Evolutionary conservation across 257 asterid genomes (phyloP).

Genomic region (Salvia miltiorrhiza): DNA sequence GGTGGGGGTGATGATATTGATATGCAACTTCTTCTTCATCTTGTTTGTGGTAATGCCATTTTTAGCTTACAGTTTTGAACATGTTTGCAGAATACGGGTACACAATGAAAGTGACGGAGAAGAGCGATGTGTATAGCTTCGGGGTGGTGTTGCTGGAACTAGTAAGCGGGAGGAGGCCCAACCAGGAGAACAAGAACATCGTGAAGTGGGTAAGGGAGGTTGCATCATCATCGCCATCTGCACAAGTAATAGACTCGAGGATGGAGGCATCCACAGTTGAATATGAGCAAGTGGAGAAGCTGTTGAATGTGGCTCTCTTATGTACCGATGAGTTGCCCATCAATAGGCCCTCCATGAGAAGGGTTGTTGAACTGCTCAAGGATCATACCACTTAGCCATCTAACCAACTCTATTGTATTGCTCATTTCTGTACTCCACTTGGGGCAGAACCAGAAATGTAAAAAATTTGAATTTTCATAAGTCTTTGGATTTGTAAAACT

Average conservation of each 20-base stretch:
- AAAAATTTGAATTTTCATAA: too few relatives aligned
- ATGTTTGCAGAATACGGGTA: conserved; percentile 63
- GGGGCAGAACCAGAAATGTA: too few relatives aligned
- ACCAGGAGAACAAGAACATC: conserved; percentile 53
- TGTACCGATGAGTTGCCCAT: conserved; percentile 60
- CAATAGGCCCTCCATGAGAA: conserved; percentile 81
- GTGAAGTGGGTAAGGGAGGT: conserved; percentile 62
- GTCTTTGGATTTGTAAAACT: too few relatives aligned
- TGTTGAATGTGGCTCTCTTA: conserved; percentile 52
- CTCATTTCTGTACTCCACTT: too few relatives aligned
- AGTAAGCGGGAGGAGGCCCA: conserved; percentile 59
- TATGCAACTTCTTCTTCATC: too few relatives aligned
- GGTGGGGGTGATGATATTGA: conserved; percentile 12
- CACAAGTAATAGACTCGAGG: conserved; percentile 45
- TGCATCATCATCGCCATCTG: conserved; percentile 22
- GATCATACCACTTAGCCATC: too few relatives aligned
- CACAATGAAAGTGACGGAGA: conserved; percentile 65
- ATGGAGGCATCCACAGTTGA: conserved; percentile 38
- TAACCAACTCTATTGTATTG: too few relatives aligned
- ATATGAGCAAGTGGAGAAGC: conserved; percentile 41
- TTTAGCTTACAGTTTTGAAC: not conserved
- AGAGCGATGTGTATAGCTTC: conserved; percentile 83
- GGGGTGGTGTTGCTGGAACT: conserved; percentile 69
- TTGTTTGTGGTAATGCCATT: too few relatives aligned
- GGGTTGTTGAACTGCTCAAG: conserved; percentile 59